phyloP scores from a whole-genome alignment of 2,329 filamentous ascomycete genomes.

The Aspergillus ibericus region DNA sequence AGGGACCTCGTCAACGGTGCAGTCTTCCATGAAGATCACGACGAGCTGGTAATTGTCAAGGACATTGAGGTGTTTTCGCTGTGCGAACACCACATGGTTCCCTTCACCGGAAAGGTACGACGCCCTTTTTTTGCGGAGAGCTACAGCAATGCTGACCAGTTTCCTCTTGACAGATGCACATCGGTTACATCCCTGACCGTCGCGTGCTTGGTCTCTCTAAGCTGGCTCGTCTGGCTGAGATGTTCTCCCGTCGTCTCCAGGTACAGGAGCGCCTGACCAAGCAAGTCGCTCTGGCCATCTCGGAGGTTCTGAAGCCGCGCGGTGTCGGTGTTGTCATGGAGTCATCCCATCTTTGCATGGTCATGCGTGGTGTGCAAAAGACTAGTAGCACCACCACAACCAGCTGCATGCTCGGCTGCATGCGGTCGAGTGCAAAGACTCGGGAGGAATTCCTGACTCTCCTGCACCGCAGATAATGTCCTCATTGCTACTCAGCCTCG shows the following conservation, averaged over 20 bases:
- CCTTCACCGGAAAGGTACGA: slow-evolving; percentile 86
- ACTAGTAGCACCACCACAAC: slow-evolving; percentile 84
- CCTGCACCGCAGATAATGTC: slow-evolving; percentile 55
- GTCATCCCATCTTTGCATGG: slow-evolving; percentile 95
- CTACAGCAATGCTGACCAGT: slow-evolving; percentile 5
- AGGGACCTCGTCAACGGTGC: slow-evolving; percentile 88
- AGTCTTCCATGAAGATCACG: slow-evolving; percentile 94
- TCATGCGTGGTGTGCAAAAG: slow-evolving; percentile 98
- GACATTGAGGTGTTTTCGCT: slow-evolving; percentile 94
- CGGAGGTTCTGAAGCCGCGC: slow-evolving; percentile 88
- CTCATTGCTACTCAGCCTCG: slow-evolving; percentile 9
- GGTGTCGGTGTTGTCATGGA: slow-evolving; percentile 98
- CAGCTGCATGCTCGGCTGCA: slow-evolving; percentile 95
- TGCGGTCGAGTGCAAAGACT: slow-evolving; percentile 89
- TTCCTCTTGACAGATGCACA: slow-evolving; percentile 74
- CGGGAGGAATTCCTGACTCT: slow-evolving; percentile 93
- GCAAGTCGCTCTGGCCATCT: slow-evolving; percentile 90
- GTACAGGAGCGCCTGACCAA: slow-evolving; percentile 96
- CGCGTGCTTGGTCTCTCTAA: slow-evolving; percentile 95
- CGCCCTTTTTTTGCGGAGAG: not conserved
- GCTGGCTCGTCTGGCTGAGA: slow-evolving; percentile 90
- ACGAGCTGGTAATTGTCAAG: slow-evolving; percentile 96
- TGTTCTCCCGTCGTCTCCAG: slow-evolving; percentile 91
- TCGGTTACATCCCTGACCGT: slow-evolving; percentile 91
- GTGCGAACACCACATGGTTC: slow-evolving; percentile 96